phyloP scores from a whole-genome alignment of 1,139 yeast genomes.

The Pneumocystis murina region DNA sequence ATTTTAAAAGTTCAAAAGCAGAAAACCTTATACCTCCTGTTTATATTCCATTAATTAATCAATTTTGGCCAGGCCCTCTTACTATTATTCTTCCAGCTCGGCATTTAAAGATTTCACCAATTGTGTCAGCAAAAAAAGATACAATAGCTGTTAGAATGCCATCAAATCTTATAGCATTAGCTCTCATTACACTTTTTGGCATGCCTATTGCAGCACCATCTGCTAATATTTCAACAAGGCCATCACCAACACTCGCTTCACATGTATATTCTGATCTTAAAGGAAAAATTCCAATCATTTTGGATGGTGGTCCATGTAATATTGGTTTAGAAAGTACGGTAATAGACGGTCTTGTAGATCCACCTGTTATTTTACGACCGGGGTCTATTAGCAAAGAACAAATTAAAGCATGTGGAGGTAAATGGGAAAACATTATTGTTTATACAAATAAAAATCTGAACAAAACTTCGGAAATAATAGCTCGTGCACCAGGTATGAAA shows the following conservation, averaged over 20 bases:
- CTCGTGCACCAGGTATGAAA: slow-evolving; percentile 95
- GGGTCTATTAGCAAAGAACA: slow-evolving; percentile 84
- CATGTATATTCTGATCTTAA: slow-evolving; percentile 72
- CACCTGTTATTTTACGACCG: slow-evolving; percentile 82
- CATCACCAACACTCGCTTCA: slow-evolving; percentile 77
- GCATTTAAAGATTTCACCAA: slow-evolving; percentile 13
- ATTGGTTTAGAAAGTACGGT: slow-evolving; percentile 94
- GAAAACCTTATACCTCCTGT: slow-evolving; percentile 37
- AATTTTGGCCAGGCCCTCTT: slow-evolving; percentile 93
- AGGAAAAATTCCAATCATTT: slow-evolving; percentile 65
- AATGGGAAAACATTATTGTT: slow-evolving; percentile 49
- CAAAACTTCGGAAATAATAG: slow-evolving; percentile 39
- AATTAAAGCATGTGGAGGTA: slow-evolving; percentile 48
- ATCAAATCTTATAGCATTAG: slow-evolving; percentile 73
- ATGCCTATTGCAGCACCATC: slow-evolving; percentile 94
- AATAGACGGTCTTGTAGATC: slow-evolving; percentile 67
- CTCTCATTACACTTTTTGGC: slow-evolving; percentile 72
- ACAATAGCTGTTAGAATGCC: slow-evolving; percentile 92
- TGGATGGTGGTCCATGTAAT: slow-evolving; percentile 82
- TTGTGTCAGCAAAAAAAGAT: slow-evolving; percentile 75
- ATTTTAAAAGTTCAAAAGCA: neutral
- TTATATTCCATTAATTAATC: slow-evolving; percentile 45
- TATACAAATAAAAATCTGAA: neutral
- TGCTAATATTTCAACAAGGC: slow-evolving; percentile 90
- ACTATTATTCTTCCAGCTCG: slow-evolving; percentile 58